Percentiles rank a stretch among this genome's conserved stretches.
These are phyloP conservation scores for Arabis hirsuta DNA, from an alignment of 345 rosid genomes.

Conservation along the genomic window DNA sequence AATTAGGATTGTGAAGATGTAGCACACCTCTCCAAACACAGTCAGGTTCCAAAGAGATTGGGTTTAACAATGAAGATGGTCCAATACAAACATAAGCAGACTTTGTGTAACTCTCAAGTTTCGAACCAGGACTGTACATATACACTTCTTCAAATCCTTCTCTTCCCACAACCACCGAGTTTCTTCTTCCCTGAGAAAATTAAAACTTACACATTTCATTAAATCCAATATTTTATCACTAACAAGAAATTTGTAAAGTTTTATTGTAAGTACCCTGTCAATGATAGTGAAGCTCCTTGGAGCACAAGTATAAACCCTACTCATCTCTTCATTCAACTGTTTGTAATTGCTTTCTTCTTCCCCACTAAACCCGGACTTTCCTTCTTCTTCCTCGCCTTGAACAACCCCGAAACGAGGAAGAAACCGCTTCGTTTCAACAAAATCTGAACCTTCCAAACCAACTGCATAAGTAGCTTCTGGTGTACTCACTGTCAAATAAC, in stretches of 20 bases:
- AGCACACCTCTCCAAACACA: conserved; percentile 72
- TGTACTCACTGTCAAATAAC: conserved; percentile 82
- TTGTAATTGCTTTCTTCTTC: conserved; percentile 75
- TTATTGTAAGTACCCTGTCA: conserved; percentile 58
- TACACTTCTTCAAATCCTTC: conserved; percentile 77
- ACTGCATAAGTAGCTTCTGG: conserved; percentile 83
- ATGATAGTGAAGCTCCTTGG: conserved; percentile 69
- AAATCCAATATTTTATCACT: background rate
- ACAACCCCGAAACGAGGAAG: conserved; percentile 44
- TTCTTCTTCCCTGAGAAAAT: conserved; percentile 70
- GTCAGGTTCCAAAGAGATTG: conserved; percentile 61
- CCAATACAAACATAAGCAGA: conserved; percentile 77
- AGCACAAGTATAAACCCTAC: conserved; percentile 78
- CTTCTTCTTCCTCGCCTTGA: conserved; percentile 41
- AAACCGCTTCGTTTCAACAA: conserved; percentile 50
- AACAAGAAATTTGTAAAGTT: background rate
- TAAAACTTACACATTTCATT: conserved; percentile 14
- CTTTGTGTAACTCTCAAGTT: conserved; percentile 63
- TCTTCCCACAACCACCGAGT: conserved; percentile 72
- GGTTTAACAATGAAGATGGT: conserved; percentile 65
- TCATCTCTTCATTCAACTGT: conserved; percentile 66
- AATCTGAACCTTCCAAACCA: conserved; percentile 75
- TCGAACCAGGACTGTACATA: conserved; percentile 83
- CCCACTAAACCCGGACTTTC: conserved; percentile 38
- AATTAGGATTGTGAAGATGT: conserved; percentile 75